phyloP scores from a whole-genome alignment of 495 filamentous ascomycete species.

The Rostrohypoxylon terebratum region DNA sequence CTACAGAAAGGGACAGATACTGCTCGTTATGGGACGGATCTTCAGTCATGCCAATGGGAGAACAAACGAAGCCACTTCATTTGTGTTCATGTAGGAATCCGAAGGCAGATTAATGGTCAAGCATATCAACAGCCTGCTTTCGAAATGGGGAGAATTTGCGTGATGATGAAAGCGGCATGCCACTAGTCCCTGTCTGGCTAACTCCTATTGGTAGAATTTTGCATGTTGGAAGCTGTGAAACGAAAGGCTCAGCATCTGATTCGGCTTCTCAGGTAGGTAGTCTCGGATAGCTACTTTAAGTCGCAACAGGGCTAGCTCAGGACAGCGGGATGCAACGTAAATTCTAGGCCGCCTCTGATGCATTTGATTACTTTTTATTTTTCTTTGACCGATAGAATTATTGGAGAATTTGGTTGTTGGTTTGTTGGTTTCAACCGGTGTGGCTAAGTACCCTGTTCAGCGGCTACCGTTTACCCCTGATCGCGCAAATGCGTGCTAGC shows the following conservation, averaged over 20 bases:
- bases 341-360: not conserved
- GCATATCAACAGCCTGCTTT: not conserved
- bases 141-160: not conserved
- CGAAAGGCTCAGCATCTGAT: not conserved
- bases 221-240: not conserved
- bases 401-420: not conserved
- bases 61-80: not conserved
- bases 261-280: conserved; percentile 6
- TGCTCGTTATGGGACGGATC: not conserved
- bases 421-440: conserved; percentile 10
- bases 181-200: not conserved
- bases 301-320: not conserved
- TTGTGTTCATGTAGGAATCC: not conserved
- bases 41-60: not conserved
- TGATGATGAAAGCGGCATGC: not conserved
- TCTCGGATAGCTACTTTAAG: conserved; percentile 1
- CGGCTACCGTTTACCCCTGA: conserved; percentile 7
- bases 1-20: not conserved
- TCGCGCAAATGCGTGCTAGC: not conserved
- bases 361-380: not conserved
- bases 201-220: not conserved
- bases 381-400: not conserved
- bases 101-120: not conserved
- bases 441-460: conserved; percentile 21
- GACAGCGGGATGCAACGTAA: not conserved